phyloP scores from a whole-genome alignment of 2,329 filamentous ascomycete species.

The Botrytis medusae region DNA sequence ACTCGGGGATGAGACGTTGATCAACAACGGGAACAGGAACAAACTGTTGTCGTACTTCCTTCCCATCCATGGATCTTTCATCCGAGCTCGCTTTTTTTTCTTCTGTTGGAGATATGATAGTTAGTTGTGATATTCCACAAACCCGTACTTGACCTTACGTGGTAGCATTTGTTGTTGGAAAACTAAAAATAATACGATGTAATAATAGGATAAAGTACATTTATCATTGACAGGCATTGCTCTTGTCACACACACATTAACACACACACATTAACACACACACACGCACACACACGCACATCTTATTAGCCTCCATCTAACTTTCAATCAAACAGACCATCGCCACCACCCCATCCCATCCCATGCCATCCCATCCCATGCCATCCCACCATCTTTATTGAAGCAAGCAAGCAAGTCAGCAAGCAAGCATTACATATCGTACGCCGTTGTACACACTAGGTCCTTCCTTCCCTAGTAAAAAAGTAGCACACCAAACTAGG shows the following conservation, averaged over 20 bases:
- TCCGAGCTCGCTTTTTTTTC: not conserved
- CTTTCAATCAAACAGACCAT: not conserved
- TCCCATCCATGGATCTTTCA: not conserved
- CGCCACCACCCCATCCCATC: not conserved
- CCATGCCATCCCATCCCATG: not conserved
- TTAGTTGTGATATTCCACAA: not conserved
- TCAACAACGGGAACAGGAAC: conserved; percentile 1
- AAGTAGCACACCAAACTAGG: not conserved
- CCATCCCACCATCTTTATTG: not conserved
- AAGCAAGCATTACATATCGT: not conserved
- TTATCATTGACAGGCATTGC: not conserved
- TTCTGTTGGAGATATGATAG: not conserved
- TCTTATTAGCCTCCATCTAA: not conserved
- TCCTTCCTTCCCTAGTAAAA: too few relatives aligned
- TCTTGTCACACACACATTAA: not conserved
- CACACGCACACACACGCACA: not conserved
- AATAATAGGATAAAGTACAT: not conserved
- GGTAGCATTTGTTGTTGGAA: not conserved
- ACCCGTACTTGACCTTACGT: not conserved
- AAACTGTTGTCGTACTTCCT: conserved; percentile 3
- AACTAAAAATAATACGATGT: not conserved
- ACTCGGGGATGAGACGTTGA: conserved; percentile 11
- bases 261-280: not conserved
- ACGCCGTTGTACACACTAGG: not conserved
- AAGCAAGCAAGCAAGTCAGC: not conserved